Base-by-base conservation (phyloP, 495 filamentous ascomycete species). In the Astrothelium macrocarpum region DNA sequence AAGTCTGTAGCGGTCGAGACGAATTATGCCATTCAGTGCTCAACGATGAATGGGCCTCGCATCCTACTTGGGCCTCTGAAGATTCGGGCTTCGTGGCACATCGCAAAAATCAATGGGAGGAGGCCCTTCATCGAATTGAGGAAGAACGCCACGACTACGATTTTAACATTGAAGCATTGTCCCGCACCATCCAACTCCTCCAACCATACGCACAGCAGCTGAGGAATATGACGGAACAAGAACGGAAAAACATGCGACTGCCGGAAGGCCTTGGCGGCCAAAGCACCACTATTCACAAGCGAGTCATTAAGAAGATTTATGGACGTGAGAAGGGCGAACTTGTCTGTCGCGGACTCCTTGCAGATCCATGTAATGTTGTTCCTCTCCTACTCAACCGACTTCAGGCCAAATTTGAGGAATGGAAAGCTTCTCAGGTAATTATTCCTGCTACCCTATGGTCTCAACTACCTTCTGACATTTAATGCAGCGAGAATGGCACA, bases 91-190 rank as follows among this genome's bases (percentile, higher is more conserved):
- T 99, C 68, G 90, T 99, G 63, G 95, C 94, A 1, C 95, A 99
- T 77, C 82, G 92, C 46, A 99, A 99, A 82, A 99, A 97, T 70
- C 81, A 83, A 25, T 93, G 84, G 64, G 95, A 99, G 74, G 95
- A 99, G 71, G 85, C 85, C 36, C 83, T 97, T 42, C 95, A 97
- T 68, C 84, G 94, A 18, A 96, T 97, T 65, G 95, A 99, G 75
- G 95, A 99, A 71, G 95, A 99, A 71, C 85, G 95, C 16, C 95
- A 99, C 71, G 95, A 99, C 72, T 99, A 99, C 72, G 95, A 99
- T 71, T 95, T 91, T 74, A 94, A 95, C 74, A 95, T 99, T 63
- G 95, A 97, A 75, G 90, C 91, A 14, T 95, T 91, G 70, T 82
- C 83, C 26, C 89, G 95, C 61, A 96, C 92, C 31, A 93, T 99